Evolutionary conservation across 495 filamentous ascomycete genomes (phyloP).

Genomic region (Trichodelitschia bisporula): DNA sequence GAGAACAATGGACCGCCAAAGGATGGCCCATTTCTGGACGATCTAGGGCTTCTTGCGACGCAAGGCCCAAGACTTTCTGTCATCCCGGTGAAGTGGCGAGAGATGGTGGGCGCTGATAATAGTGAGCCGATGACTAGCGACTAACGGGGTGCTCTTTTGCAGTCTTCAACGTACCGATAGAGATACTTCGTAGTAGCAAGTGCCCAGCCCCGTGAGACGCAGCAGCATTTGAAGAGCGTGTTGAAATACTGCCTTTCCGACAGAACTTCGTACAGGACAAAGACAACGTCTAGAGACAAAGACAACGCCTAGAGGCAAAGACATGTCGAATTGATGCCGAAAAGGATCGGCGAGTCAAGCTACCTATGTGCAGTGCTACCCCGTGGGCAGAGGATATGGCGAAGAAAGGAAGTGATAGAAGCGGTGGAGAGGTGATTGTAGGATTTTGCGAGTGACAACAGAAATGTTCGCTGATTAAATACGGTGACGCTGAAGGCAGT

Average conservation of each 20-base stretch:
- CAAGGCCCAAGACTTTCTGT: constrained; percentile 6
- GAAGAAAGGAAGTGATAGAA: no score
- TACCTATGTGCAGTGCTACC: no score
- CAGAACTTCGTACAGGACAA: constrained; percentile 32
- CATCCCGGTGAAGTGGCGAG: constrained; percentile 9
- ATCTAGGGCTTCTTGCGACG: constrained; percentile 17
- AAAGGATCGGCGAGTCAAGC: no score
- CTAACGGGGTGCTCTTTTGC: not conserved
- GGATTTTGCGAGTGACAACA: no score
- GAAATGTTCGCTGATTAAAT: no score
- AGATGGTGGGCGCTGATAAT: constrained; percentile 4
- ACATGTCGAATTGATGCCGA: no score
- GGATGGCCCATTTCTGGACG: constrained; percentile 27
- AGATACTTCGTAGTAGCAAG: constrained; percentile 32
- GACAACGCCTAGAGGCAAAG: constrained; percentile 35
- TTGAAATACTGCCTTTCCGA: constrained; percentile 24
- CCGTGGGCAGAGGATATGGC: no score
- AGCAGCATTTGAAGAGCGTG: constrained; percentile 30
- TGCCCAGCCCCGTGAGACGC: constrained; percentile 25
- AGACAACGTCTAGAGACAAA: constrained; percentile 37
- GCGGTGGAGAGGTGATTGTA: no score
- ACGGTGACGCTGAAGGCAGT: no score
- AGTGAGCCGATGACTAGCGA: not conserved
- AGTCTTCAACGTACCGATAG: constrained; percentile 29
- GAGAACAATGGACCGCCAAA: constrained; percentile 46